Base-by-base conservation (phyloP, 345 rosid species). In the Lepidium africanum region DNA sequence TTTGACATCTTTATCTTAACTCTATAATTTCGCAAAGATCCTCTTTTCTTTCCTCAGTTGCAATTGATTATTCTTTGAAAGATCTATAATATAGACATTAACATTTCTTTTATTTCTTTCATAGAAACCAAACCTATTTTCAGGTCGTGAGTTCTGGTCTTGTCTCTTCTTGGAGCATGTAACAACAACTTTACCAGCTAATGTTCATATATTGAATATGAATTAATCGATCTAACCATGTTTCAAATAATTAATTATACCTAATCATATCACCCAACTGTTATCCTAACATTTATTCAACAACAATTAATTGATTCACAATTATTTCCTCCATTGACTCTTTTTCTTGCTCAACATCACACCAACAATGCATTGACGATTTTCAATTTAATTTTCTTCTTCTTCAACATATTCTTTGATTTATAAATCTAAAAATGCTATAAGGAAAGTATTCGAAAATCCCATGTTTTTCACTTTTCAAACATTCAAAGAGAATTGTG, bases 261-360 rank as follows among this genome's bases (percentile, higher is more conserved):
- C 53, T 46, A 65, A 58, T 49, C 66, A 66, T 65, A 48, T 35
- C 41, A 30, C 5, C 71, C 72, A 58, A 66, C 67, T 73, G 62
- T 59, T 8, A 43, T 42, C 70, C 67, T 65, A 65, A 57, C 60
- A 65, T 65, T 73, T 16, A 64, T 65, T 73, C 66, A 47, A 65
- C 42, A 51, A 40, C 25, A 66, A 59, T 66, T 73, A 50, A 73
- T 59, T 49, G 14, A 40, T 33, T 58, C 56, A 51, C 67, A 73
- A 59, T 73, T 33, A 57, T 65, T 7, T 59, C 39, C 39, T 33
- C 33, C 32, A 21, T 9, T 33, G 21, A 6, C 21, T 48, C 16
- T 58, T 48, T 72, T 65, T 57, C 66, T 58, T 65, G 21, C 67
- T 40, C 72, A 65, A 72, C 65, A 73, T 64, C 67, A 65, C 77